Evolutionary conservation across 202 grass and related monocot genomes (phyloP), one percentile per base, ranked within the genome.

Genomic region (Sporobolus alterniflorus): DNA sequence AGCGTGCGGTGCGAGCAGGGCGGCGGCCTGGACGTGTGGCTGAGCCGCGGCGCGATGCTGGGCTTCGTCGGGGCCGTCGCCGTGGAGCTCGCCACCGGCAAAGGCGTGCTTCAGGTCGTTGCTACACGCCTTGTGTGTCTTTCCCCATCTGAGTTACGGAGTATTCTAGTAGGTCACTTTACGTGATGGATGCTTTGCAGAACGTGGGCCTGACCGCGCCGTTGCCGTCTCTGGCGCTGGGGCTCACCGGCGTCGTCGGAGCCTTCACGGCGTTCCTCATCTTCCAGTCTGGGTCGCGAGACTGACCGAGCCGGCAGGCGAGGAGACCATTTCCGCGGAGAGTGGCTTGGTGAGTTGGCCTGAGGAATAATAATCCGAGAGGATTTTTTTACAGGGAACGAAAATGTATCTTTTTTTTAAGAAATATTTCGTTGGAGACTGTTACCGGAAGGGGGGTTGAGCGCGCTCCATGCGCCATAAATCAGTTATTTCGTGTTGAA

Each of bases 1-100:
- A 83, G 84, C 64, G 85, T 98, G 13, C 83, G 92, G 72, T 98
- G 95, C 47, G 90, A 95, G 49, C 92, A 94, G 88, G 90, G 95
- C 26, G 31, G 69, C 5, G 92, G 92, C 69, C 29, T 95, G 69
- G 92, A 91, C 86, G 88, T 93, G 75, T 98, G 95, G 95, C 86
- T 95, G 44, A 92, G 95, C 85, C 95, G 95, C 54, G 76, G 85
- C 76, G 95, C 95, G 17, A 98, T 98, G 95, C 44, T 95, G 81
- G 88, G 82, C 26, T 98, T 98, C 90, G 78, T 90, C 41, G 92
- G 36, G 4, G 92, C 79, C 40, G 76, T 98, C 18, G 72, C 88
- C 12, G 74, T 98, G 31, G 95, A 98, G 83, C 71, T 98, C 21
- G 67, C 92, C 33, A 98, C 95, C 40, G 95, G 92, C 69, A 98